A percentile compares a stretch with the other conserved stretches of the same genome.
Evolutionary conservation across 1,284 basidiomycete species (phyloP).

Genomic region (Ganoderma resinaceum): DNA sequence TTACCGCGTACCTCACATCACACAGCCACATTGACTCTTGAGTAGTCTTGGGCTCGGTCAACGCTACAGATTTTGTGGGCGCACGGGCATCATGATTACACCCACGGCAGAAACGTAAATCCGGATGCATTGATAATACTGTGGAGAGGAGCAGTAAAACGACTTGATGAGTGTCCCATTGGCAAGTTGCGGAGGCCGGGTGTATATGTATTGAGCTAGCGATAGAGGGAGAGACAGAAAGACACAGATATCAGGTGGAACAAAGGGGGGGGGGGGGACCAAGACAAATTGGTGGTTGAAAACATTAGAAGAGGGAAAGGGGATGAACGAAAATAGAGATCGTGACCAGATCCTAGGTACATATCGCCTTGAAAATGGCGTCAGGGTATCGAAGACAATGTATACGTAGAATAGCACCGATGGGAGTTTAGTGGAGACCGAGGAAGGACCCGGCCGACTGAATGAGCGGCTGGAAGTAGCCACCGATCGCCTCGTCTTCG

Average conservation of each 20-base stretch:
- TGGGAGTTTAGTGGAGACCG: constrained; percentile 14
- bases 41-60: neutral
- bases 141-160: neutral
- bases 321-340: neutral
- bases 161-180: neutral
- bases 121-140: constrained; percentile 3
- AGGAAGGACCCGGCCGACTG: constrained; percentile 17
- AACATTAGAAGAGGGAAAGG: neutral
- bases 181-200: neutral
- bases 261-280: neutral
- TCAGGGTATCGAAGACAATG: constrained; percentile 9
- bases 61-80: neutral
- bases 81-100: neutral
- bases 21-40: neutral
- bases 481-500: constrained; percentile 31
- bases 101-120: neutral
- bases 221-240: neutral
- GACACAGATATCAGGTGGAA: neutral
- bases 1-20: neutral
- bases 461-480: constrained; percentile 21
- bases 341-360: constrained; percentile 8
- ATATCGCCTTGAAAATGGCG: constrained; percentile 17
- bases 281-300: neutral
- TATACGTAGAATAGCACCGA: neutral
- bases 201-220: neutral